Evolutionary conservation across 108 stramenopile genomes (phyloP).

Genomic region (Asterionellopsis glacialis): DNA sequence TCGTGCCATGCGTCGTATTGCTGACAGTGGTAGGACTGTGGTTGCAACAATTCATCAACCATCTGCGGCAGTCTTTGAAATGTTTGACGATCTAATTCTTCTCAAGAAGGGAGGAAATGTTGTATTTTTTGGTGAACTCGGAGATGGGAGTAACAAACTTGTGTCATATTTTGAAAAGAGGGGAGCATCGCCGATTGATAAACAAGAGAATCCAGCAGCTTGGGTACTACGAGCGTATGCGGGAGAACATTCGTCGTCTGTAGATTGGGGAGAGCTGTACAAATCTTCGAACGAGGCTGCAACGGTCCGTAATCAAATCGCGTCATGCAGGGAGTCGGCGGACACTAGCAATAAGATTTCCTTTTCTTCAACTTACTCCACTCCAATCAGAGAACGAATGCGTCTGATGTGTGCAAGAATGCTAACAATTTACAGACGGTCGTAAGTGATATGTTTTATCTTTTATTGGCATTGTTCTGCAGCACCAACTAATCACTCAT

Average conservation of each 20-base stretch:
- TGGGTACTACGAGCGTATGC: constrained; percentile 76
- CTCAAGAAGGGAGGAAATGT: constrained; percentile 52
- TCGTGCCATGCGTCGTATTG: constrained; percentile 32
- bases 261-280: too few species aligned
- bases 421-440: too few species aligned
- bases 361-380: too few species aligned
- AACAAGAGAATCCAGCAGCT: constrained; percentile 70
- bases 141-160: constrained; percentile 31
- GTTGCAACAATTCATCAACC: constrained; percentile 74
- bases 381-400: too few species aligned
- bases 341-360: constrained; percentile 24
- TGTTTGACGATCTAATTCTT: constrained; percentile 50
- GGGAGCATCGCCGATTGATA: constrained; percentile 21
- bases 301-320: too few species aligned
- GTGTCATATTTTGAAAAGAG: constrained; percentile 41
- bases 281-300: too few species aligned
- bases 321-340: neutral
- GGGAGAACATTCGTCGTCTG: constrained; percentile 16
- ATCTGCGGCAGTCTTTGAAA: constrained; percentile 67
- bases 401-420: too few species aligned
- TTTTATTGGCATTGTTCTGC: too few species aligned
- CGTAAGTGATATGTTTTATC: too few species aligned
- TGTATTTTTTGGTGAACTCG: constrained; percentile 60
- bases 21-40: constrained; percentile 52
- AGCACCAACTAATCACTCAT: too few species aligned